Conservation (phyloP, 495 filamentous ascomycete genomes). For the Aspergillus indologenus region DNA sequence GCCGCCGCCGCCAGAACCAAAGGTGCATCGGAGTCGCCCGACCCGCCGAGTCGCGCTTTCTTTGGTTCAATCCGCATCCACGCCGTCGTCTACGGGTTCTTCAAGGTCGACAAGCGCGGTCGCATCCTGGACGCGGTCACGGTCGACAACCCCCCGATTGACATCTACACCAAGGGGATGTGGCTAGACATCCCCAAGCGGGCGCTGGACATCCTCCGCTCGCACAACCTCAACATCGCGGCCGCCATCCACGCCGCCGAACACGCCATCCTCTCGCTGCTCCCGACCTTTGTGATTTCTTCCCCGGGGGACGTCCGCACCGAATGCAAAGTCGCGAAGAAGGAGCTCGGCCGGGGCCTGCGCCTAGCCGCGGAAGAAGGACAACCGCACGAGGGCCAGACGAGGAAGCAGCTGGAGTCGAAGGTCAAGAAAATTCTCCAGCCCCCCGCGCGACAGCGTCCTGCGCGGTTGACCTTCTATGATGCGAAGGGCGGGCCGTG, state of each 20-base stretch:
- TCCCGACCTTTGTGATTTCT: slow-evolving; percentile 86
- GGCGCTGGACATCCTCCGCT: slow-evolving; percentile 75
- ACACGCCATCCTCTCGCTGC: slow-evolving; percentile 79
- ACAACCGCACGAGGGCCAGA: slow-evolving; percentile 3
- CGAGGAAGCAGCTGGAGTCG: slow-evolving; percentile 1
- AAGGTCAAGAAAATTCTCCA: slow-evolving; percentile 22
- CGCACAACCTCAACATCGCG: slow-evolving; percentile 71
- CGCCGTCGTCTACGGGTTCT: slow-evolving; percentile 89
- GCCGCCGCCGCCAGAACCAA: neutral
- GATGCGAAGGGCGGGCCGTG: slow-evolving; percentile 85
- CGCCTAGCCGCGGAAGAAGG: slow-evolving; percentile 26
- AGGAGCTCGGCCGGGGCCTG: slow-evolving; percentile 46
- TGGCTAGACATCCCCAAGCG: slow-evolving; percentile 87
- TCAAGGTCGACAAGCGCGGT: slow-evolving; percentile 81
- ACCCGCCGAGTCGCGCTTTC: slow-evolving; percentile 61
- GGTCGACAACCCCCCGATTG: slow-evolving; percentile 89
- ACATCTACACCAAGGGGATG: slow-evolving; percentile 83
- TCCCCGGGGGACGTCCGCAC: slow-evolving; percentile 88
- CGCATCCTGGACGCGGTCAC: slow-evolving; percentile 88
- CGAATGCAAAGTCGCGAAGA: slow-evolving; percentile 89
- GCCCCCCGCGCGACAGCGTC: slow-evolving; percentile 69
- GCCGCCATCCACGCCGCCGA: slow-evolving; percentile 93
- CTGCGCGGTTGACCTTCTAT: slow-evolving; percentile 89
- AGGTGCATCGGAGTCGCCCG: neutral
- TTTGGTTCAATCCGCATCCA: slow-evolving; percentile 81